Evolutionary conservation across 257 asterid species (phyloP), one percentile per base, ranked within the genome.

Genomic region (Penstemon davidsonii): DNA sequence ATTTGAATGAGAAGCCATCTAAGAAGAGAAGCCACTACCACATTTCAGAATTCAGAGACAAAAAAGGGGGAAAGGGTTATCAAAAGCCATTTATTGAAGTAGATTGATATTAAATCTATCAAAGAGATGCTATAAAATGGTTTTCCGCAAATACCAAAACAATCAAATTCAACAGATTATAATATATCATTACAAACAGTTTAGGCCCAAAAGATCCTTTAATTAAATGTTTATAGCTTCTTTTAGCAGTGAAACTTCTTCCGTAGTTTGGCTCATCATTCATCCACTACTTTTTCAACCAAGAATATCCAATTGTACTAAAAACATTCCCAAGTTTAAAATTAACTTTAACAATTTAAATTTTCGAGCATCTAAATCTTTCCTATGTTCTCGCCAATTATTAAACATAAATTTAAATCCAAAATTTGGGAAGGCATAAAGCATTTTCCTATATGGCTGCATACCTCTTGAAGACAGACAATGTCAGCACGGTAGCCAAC

Each of bases 391-490:
- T 9, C 59, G 25, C 65, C 66, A 25, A 69, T 25, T 10, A 50
- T 39, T 25, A 63, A 40, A 50, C 3, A 66, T 39, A 56, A 57
- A 69, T 45, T n/a, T 42, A 65, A 55, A 73, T 10, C 44, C 39
- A 50, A 70, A 55, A 46, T 52, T 38, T 18, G 33, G 37, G 64
- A 66, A 73, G 15, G 54, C 49, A 45, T 43, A 71, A 64, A 7
- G 40, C 50, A 71, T 49, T 59, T 61, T 66, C 50, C 55, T 57
- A 65, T 57, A 37, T 36, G 47, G 5, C n/a, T 64, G n/a, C 33
- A 25, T 87, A 94, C 99, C 99, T 94, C 99, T 82, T 94, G 99
- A 71, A 94, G 97, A 78, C 99, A 94, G 74, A 94, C 83, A 71
- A 94, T 85, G 72, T 94, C 99, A 0, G 96, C 96, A 53, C 69